phyloP scores from a whole-genome alignment of 768 basidiomycete genomes.

The Podaxis sp. region DNA sequence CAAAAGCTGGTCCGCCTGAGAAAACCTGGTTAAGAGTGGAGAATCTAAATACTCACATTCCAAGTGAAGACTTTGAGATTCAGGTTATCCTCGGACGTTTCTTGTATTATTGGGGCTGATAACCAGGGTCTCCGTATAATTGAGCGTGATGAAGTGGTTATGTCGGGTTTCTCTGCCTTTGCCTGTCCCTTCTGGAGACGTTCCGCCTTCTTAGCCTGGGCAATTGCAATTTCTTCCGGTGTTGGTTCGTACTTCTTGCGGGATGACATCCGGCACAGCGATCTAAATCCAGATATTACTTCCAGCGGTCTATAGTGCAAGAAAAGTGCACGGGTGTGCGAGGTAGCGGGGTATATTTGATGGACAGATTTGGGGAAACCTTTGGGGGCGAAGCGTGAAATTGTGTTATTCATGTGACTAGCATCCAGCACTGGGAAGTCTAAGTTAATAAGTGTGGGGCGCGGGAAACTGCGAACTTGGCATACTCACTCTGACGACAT shows the following conservation, averaged over 20 bases:
- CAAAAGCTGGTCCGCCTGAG: slow-evolving; percentile 45
- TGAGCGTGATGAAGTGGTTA: not conserved
- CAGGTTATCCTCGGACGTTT: slow-evolving; percentile 18
- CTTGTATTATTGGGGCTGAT: slow-evolving; percentile 18
- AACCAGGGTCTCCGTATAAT: slow-evolving; percentile 40
- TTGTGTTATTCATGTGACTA: slow-evolving; percentile 3
- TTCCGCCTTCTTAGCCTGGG: slow-evolving; percentile 27
- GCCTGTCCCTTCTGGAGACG: slow-evolving; percentile 16
- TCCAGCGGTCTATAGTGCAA: not conserved
- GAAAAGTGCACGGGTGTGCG: not conserved
- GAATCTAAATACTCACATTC: slow-evolving; percentile 58
- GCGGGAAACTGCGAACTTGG: not conserved
- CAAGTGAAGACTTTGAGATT: slow-evolving; percentile 67
- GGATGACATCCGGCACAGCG: not conserved
- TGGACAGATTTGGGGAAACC: not conserved
- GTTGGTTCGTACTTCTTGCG: not conserved
- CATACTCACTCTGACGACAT: not conserved
- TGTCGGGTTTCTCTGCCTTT: slow-evolving; percentile 10
- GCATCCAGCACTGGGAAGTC: not conserved
- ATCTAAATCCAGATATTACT: not conserved
- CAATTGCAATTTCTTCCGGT: slow-evolving; percentile 2
- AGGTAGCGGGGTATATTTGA: not conserved
- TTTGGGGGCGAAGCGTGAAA: not conserved
- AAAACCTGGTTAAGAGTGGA: not conserved
- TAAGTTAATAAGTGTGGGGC: not conserved